Conservation (phyloP, 257 asterid species). For the Salvia miltiorrhiza region DNA sequence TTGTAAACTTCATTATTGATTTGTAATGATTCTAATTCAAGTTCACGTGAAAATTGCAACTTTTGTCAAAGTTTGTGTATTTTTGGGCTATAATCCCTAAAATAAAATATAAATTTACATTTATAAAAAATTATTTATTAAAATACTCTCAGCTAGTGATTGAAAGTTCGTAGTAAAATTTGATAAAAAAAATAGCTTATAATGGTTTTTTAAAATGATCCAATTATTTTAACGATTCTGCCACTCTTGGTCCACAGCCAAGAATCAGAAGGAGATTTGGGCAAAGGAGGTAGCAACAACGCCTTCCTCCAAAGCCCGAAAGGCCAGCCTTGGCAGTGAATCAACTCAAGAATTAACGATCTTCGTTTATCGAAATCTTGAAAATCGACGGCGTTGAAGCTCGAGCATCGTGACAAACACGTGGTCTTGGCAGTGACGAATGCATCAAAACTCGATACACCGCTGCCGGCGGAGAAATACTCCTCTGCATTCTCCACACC, state of each 20-base stretch:
- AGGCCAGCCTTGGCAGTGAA: slow-evolving; percentile 75
- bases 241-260: not conserved
- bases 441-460: slow-evolving; percentile 45
- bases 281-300: slow-evolving; percentile 69
- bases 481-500: slow-evolving; percentile 32
- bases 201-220: too few species aligned
- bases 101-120: too few species aligned
- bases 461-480: slow-evolving; percentile 36
- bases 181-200: too few species aligned
- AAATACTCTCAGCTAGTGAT: too few species aligned
- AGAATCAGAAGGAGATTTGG: slow-evolving; percentile 71
- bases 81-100: too few species aligned
- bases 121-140: too few species aligned
- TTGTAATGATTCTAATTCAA: too few species aligned
- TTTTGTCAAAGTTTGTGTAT: too few species aligned
- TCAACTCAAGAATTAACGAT: slow-evolving; percentile 41
- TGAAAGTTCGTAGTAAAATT: too few species aligned
- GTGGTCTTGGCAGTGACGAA: slow-evolving; percentile 44
- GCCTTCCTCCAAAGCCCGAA: slow-evolving; percentile 64
- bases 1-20: too few species aligned
- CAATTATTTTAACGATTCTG: not conserved
- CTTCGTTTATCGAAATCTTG: slow-evolving; percentile 24
- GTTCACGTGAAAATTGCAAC: too few species aligned
- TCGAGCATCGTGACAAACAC: slow-evolving; percentile 53
- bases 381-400: slow-evolving; percentile 44